Conservation (phyloP, 352 stramenopile species). For the Paralagenidium karlingii region DNA sequence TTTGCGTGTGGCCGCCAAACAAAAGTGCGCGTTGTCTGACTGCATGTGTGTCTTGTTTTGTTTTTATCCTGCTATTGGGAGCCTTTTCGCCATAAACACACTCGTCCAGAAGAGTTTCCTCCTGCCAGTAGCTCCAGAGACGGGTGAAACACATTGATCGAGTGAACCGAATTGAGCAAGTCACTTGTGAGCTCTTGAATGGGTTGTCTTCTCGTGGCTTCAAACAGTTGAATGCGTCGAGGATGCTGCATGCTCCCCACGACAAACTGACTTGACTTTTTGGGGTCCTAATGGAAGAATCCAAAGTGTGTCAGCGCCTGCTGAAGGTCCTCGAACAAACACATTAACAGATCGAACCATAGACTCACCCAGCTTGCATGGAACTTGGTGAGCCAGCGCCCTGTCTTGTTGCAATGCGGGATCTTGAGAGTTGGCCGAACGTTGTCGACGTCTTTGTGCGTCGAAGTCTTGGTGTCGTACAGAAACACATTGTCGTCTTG, state of each 20-base stretch:
- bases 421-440: constrained; percentile 25
- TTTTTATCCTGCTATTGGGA: too few relatives aligned
- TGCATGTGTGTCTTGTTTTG: too few relatives aligned
- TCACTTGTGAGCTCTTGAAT: constrained; percentile 58
- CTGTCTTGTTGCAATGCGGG: constrained; percentile 78
- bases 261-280: constrained; percentile 57
- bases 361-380: constrained; percentile 43
- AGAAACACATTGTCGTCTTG: constrained; percentile 75
- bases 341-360: not conserved
- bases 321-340: too few relatives aligned
- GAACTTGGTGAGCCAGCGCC: constrained; percentile 81
- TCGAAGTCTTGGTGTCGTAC: constrained; percentile 34
- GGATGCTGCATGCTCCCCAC: constrained; percentile 76
- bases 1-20: too few relatives aligned
- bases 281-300: constrained; percentile 61
- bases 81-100: constrained; percentile 61
- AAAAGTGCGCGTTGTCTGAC: too few relatives aligned
- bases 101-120: constrained; percentile 61
- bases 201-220: constrained; percentile 40
- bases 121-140: constrained; percentile 49
- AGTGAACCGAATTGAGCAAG: constrained; percentile 71
- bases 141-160: constrained; percentile 80
- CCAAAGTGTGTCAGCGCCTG: not conserved
- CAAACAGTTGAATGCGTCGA: constrained; percentile 73
- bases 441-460: constrained; percentile 8